Conservation (phyloP, 129 eudicot species). For the Solidago caesia region DNA sequence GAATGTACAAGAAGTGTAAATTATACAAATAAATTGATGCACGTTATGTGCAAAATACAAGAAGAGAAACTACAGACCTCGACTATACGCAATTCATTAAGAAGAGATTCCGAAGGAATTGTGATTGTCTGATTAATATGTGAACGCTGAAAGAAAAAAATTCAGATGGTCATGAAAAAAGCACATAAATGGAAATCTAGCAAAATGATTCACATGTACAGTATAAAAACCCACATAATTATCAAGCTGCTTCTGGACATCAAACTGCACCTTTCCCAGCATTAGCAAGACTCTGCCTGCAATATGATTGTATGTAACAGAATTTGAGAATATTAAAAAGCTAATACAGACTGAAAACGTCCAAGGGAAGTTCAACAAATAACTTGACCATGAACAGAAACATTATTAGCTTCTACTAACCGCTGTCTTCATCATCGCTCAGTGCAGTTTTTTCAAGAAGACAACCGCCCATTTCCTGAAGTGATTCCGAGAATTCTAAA, state of each 20-base stretch:
- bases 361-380: not conserved
- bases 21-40: conserved; percentile 9
- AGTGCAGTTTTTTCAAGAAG: conserved; percentile 84
- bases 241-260: conserved; percentile 79
- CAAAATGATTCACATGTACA: not conserved
- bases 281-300: conserved; percentile 84
- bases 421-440: conserved; percentile 86
- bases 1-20: conserved; percentile 17
- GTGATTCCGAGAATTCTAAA: conserved; percentile 92
- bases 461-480: conserved; percentile 86
- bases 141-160: conserved; percentile 61
- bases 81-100: conserved; percentile 71
- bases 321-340: conserved; percentile 8
- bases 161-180: conserved; percentile 21
- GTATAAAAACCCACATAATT: conserved; percentile 55
- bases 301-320: not conserved
- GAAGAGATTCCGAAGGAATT: conserved; percentile 93
- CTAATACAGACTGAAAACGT: conserved; percentile 5
- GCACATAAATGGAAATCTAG: not conserved
- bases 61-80: conserved; percentile 56
- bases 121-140: conserved; percentile 82
- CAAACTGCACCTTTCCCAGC: conserved; percentile 87
- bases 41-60: not conserved
- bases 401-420: conserved; percentile 43
- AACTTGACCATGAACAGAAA: conserved; percentile 16